phyloP scores from a whole-genome alignment of 2,329 filamentous ascomycete species.

The Nemania serpens region DNA sequence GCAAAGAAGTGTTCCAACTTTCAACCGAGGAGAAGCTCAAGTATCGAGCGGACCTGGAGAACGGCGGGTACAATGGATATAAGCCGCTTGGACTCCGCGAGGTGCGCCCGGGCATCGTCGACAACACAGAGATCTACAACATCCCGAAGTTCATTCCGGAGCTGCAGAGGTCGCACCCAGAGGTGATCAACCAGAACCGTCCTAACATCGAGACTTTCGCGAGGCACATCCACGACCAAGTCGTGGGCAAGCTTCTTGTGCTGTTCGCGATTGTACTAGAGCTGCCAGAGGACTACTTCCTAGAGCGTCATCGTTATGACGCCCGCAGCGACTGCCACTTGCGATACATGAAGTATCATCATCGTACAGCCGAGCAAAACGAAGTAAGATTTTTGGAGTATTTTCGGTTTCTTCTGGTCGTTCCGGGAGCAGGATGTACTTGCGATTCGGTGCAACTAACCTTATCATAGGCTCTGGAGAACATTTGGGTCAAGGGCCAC shows the following conservation, averaged over 20 bases:
- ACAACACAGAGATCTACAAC: constrained; percentile 49
- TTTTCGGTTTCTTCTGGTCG: background rate
- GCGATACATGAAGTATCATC: constrained; percentile 64
- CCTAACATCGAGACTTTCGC: constrained; percentile 43
- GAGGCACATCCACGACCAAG: constrained; percentile 42
- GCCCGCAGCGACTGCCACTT: constrained; percentile 59
- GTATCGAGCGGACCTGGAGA: constrained; percentile 55
- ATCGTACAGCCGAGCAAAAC: constrained; percentile 52
- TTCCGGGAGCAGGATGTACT: background rate
- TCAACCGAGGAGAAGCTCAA: constrained; percentile 63
- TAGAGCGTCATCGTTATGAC: constrained; percentile 58
- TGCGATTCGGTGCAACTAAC: background rate
- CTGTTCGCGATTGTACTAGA: constrained; percentile 57
- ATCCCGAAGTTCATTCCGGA: constrained; percentile 48
- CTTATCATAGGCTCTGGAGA: constrained; percentile 33
- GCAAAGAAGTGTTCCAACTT: constrained; percentile 61
- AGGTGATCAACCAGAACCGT: constrained; percentile 40
- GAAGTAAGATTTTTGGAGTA: background rate
- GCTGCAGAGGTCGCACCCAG: constrained; percentile 41
- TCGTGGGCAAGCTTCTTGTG: constrained; percentile 43
- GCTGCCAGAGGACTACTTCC: constrained; percentile 60
- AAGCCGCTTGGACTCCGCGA: constrained; percentile 50
- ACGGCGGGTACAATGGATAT: constrained; percentile 63
- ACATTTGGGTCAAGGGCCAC: constrained; percentile 49
- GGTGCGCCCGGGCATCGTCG: constrained; percentile 41